Evolutionary conservation across 2,329 filamentous ascomycete genomes (phyloP).

Genomic region (Colletotrichum theobromicola): DNA sequence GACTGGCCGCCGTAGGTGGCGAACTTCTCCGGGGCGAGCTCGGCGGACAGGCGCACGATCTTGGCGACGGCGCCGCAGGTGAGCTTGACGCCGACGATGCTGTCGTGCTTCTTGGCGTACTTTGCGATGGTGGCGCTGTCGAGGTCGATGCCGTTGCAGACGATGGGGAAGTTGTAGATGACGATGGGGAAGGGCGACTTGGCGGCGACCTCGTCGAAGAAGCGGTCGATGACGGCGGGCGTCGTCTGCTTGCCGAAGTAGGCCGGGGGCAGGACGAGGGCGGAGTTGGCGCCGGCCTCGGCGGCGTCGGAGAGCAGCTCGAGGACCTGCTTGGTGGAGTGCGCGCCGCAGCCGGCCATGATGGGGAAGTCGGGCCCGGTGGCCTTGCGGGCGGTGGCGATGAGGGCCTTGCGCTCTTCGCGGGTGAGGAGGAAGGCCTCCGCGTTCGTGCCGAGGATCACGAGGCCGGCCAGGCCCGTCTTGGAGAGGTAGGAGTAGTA

Average conservation of each 20-base stretch:
- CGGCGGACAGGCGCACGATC: slow-evolving; percentile 62
- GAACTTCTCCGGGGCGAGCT: slow-evolving; percentile 61
- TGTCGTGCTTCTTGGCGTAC: slow-evolving; percentile 53
- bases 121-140: slow-evolving; percentile 66
- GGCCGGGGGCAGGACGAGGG: slow-evolving; percentile 64
- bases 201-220: slow-evolving; percentile 63
- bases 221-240: slow-evolving; percentile 59
- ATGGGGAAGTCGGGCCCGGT: slow-evolving; percentile 59
- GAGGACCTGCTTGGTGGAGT: slow-evolving; percentile 68
- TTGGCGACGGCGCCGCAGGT: slow-evolving; percentile 76
- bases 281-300: slow-evolving; percentile 65
- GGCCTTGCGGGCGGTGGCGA: slow-evolving; percentile 59
- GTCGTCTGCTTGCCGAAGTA: slow-evolving; percentile 71
- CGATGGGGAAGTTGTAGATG: slow-evolving; percentile 72
- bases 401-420: slow-evolving; percentile 62
- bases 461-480: slow-evolving; percentile 55
- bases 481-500: slow-evolving; percentile 57
- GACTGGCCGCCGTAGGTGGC: slow-evolving; percentile 75
- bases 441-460: slow-evolving; percentile 60
- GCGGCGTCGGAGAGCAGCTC: slow-evolving; percentile 64
- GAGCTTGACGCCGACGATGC: slow-evolving; percentile 69
- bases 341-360: slow-evolving; percentile 68
- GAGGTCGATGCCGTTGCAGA: slow-evolving; percentile 72
- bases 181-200: slow-evolving; percentile 61
- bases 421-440: slow-evolving; percentile 63